Base-by-base conservation (phyloP, 352 stramenopile genomes). In the Globisporangium megalacanthum region DNA sequence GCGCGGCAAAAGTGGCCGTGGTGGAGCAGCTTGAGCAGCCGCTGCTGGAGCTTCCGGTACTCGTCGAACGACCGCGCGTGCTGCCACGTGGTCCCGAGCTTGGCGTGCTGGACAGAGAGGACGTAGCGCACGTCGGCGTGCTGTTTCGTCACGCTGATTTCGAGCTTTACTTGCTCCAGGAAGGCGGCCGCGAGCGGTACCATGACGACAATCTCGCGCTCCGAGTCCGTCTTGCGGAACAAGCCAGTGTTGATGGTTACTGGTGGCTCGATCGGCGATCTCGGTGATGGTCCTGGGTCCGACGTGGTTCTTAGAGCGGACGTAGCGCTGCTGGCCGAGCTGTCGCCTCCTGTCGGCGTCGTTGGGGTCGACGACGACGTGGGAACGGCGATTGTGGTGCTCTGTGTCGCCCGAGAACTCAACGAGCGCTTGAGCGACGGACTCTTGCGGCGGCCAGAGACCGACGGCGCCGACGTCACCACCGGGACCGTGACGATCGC, bases 1-100 rank as follows among this genome's bases (percentile, higher is more conserved):
- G 75, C 77, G 22, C 61, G 69, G 60, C 82, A 92, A 55, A 92
- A 89, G 52, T 92, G 82, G 9, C 82, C 82, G 56, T 87, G 82
- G 49, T 82, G 57, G 4, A 92, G 59, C 20, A 67, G 60, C 60
- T 82, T 83, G 25, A 92, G 61, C 29, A 92, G 62, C 11, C 77
- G 71, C 17, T 88, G 73, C 70, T 88, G 82, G 37, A 92, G 65
- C 29, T 69, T 70, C 20, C 77, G 77, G 70, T 88, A 92, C 52
- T 92, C 82, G 54, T 92, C 82, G 37, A 89, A 92, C 29, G 65
- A 74, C n/a, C 75, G 63, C 15, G 64, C 58, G 42, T 78, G 75
- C 2, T 61, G 69, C 81, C 81, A 91, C 35, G 62, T 65, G 15
- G 62, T 29, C 25, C 86, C 67, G 13, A 52, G 47, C 58, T 63